Base-by-base conservation (phyloP, 2,329 filamentous ascomycete genomes). In the Penicillium decumbens region DNA sequence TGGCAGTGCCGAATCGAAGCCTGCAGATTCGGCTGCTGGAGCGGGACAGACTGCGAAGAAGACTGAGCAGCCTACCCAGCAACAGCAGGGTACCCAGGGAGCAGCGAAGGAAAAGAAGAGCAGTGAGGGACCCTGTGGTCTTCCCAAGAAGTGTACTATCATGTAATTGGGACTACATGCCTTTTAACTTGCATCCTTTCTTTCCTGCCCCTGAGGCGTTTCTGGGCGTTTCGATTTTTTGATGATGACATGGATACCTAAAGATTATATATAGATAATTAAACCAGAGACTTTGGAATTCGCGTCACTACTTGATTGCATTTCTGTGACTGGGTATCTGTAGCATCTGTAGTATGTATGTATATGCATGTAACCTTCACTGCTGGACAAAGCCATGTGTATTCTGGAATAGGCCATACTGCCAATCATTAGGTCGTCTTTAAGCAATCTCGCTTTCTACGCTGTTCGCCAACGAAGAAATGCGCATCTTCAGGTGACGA, bases 141-240 rank as follows among this genome's bases (percentile, higher is more conserved):
- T 93, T 61, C 88, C 89, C 28, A 73, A 76, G 44, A 91, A 91
- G 65, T 93, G 88, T 70, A 72, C 74, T 41, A 81, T 93, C 60
- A 73, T 83, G 65, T 89, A 72, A 74, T 58, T 45, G 43, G 46
- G 30, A 42, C 29, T 32, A 29, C 51, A 45, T 50, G 42, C 49
- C 51, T 43, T 43, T 41, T 43, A 38, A 13, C 28, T 45, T 55
- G 37, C 45, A 47, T 54, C 51, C 49, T 56, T 37, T 53, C 28
- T 38, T 46, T 49, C 30, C 41, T 45, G 24, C 51, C 56, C 41
- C 52, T 56, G 53, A 44, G 57, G 53, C 49, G 50, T 55, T 50
- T 37, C 49, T 37, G 30, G 50, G 46, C 56, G 45, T 51, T 56
- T 41, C 42, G 15, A n/a, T 24, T 41, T 23, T 43, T 40, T 50